Conservation (phyloP, 352 stramenopile species). For the Globisporangium spinosum region DNA sequence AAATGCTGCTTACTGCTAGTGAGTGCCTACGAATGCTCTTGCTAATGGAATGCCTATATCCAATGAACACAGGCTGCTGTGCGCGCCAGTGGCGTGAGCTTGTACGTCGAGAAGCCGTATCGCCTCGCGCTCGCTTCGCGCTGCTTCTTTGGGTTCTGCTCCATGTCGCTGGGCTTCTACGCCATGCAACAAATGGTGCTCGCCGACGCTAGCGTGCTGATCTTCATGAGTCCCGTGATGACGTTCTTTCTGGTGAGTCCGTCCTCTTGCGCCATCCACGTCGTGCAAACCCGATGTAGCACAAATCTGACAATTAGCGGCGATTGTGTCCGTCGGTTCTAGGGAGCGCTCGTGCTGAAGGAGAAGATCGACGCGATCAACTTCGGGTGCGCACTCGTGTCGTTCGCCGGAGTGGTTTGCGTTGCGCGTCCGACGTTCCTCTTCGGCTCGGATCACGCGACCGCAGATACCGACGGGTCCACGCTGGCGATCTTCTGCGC, state of each 20-base stretch:
- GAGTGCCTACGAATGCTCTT: neutral
- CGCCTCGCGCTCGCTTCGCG: slow-evolving; percentile 31
- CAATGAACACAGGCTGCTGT: slow-evolving; percentile 31
- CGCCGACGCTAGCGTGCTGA: slow-evolving; percentile 58
- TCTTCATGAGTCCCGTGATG: slow-evolving; percentile 63
- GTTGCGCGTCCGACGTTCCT: slow-evolving; percentile 31
- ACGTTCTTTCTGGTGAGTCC: slow-evolving; percentile 48
- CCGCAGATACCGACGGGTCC: slow-evolving; percentile 21
- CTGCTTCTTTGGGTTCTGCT: slow-evolving; percentile 38
- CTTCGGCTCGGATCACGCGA: slow-evolving; percentile 21
- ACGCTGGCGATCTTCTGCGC: slow-evolving; percentile 25
- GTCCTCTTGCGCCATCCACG: neutral
- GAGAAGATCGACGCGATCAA: slow-evolving; percentile 33
- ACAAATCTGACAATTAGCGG: neutral
- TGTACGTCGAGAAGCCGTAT: slow-evolving; percentile 35
- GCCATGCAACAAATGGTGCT: slow-evolving; percentile 54
- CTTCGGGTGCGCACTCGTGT: slow-evolving; percentile 31
- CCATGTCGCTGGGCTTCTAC: slow-evolving; percentile 46
- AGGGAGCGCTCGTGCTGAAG: slow-evolving; percentile 30
- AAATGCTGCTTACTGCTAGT: neutral
- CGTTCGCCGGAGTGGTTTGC: slow-evolving; percentile 35
- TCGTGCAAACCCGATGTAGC: neutral
- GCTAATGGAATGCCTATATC: neutral
- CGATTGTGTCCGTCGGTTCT: neutral
- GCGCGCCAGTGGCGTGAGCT: slow-evolving; percentile 18